Evolutionary conservation across 768 basidiomycete genomes (phyloP).

Genomic region (Xerocomellus dryophilus): DNA sequence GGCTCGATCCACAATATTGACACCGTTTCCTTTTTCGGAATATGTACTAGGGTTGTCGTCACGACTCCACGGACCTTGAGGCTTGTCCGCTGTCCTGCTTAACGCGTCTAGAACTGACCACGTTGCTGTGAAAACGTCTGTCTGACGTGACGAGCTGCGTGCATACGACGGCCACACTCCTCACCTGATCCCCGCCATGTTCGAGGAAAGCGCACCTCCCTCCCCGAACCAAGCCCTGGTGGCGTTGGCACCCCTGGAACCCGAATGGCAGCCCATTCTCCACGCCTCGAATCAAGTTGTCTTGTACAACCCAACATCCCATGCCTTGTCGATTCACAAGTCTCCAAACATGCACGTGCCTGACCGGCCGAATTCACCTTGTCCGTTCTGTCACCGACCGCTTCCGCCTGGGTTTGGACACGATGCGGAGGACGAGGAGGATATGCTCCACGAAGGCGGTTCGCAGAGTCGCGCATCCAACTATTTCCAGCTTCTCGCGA

Average conservation of each 20-base stretch:
- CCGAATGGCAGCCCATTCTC: slow-evolving; percentile 74
- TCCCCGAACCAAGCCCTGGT: slow-evolving; percentile 33
- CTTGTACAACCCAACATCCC: slow-evolving; percentile 81
- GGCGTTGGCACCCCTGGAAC: slow-evolving; percentile 22
- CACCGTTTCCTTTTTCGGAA: background rate
- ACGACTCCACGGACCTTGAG: background rate
- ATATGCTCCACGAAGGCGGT: slow-evolving; percentile 39
- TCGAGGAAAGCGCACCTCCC: slow-evolving; percentile 31
- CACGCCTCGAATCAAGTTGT: slow-evolving; percentile 86
- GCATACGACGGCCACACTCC: background rate
- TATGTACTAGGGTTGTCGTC: background rate
- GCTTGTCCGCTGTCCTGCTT: background rate
- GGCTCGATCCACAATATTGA: background rate
- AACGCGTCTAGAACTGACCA: background rate
- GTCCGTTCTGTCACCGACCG: slow-evolving; percentile 73
- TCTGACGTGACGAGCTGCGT: slow-evolving; percentile 1
- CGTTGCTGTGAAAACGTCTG: background rate
- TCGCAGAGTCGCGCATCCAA: slow-evolving; percentile 59
- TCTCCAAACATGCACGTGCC: slow-evolving; percentile 28
- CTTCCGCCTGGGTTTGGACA: slow-evolving; percentile 46
- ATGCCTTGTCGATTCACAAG: slow-evolving; percentile 66
- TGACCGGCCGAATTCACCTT: slow-evolving; percentile 34
- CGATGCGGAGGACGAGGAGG: slow-evolving; percentile 22
- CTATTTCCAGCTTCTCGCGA: slow-evolving; percentile 76
- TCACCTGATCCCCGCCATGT: slow-evolving; percentile 17